Conservation (phyloP, 768 basidiomycete species). For the Agrocybe praecox region DNA sequence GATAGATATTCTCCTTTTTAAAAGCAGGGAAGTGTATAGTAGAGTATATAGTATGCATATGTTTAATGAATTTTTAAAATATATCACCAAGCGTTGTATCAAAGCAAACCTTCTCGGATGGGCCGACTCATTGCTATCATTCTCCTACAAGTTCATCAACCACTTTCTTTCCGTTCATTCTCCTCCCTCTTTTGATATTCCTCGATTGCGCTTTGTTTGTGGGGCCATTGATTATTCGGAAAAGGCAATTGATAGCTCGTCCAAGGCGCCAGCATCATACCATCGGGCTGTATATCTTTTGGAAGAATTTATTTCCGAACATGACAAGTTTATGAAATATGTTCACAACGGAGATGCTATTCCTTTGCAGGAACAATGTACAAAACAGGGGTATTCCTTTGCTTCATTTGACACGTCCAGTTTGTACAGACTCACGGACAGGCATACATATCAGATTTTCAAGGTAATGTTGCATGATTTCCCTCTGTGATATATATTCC, state of each 20-base stretch:
- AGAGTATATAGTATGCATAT: too few relatives aligned
- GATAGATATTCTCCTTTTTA: too few relatives aligned
- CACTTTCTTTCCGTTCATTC: background rate
- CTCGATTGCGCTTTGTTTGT: background rate
- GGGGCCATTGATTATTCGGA: background rate
- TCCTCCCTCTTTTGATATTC: background rate
- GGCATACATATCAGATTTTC: slow-evolving; percentile 15
- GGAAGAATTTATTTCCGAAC: background rate
- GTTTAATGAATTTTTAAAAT: too few relatives aligned
- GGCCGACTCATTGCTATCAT: background rate
- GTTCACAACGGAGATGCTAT: background rate
- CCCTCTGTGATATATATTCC: background rate
- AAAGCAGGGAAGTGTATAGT: too few relatives aligned
- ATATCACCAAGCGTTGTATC: background rate
- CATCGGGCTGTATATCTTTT: background rate
- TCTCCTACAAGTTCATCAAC: background rate
- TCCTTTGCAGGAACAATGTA: background rate
- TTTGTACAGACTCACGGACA: slow-evolving; percentile 8
- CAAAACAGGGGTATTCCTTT: background rate
- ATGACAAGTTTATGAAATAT: background rate
- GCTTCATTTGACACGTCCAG: slow-evolving; percentile 16
- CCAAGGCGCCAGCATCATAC: background rate
- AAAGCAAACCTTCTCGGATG: background rate
- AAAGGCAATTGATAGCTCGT: background rate
- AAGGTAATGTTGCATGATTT: slow-evolving; percentile 2